Percentiles rank a stretch among this genome's conserved stretches.
phyloP scores from a whole-genome alignment of 345 rosid genomes.

The rapeseed (Brassica napus) region Da-Ae NC_063436.1:21848001-21848500 shows the following conservation, averaged over 20 bases:
- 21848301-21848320: background rate
- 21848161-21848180: slow-evolving; percentile 57
- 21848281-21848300: background rate
- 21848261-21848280: too few species aligned
- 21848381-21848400: background rate
- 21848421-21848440: slow-evolving; percentile 15
- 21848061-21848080: slow-evolving; percentile 56
- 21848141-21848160: slow-evolving; percentile 68
- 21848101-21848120: slow-evolving; percentile 88
- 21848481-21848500: slow-evolving; percentile 72
- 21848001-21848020: slow-evolving; percentile 71
- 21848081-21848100: slow-evolving; percentile 46
- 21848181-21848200: background rate
- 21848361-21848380: background rate
- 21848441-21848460: slow-evolving; percentile 85
- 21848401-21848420: background rate
- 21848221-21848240: background rate
- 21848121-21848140: slow-evolving; percentile 81
- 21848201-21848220: background rate
- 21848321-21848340: background rate
- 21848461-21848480: slow-evolving; percentile 84
- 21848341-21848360: background rate
- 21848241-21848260: background rate
- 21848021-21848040: slow-evolving; percentile 52
- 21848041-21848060: slow-evolving; percentile 64